phyloP scores from a whole-genome alignment of 1,284 basidiomycete species.

The Cryptococcus sp. region DNA sequence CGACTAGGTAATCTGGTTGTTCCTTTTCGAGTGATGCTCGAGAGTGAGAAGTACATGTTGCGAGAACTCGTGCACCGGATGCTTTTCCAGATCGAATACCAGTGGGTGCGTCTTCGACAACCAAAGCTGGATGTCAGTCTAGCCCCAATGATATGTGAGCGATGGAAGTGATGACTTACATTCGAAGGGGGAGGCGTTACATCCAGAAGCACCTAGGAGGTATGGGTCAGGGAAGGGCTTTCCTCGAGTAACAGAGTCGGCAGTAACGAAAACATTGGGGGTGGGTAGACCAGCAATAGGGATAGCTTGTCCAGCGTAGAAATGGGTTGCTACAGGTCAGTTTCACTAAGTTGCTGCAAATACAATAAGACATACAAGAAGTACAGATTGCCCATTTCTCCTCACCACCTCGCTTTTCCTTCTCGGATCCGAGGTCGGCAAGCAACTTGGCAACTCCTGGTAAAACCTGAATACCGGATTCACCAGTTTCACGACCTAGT shows the following conservation, averaged over 20 bases:
- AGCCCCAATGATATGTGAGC: background rate
- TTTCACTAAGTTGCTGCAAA: background rate
- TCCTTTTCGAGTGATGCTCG: constrained; percentile 47
- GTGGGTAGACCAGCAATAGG: constrained; percentile 46
- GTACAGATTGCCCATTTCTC: constrained; percentile 49
- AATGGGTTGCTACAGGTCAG: constrained; percentile 36
- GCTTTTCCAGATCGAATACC: constrained; percentile 50
- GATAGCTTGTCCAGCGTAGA: constrained; percentile 48
- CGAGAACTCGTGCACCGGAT: constrained; percentile 48
- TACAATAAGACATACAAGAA: constrained; percentile 23
- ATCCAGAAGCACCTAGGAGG: constrained; percentile 48
- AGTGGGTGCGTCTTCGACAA: constrained; percentile 51
- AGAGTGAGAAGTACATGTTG: constrained; percentile 50
- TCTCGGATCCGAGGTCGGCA: constrained; percentile 33
- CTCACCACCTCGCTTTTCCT: constrained; percentile 34
- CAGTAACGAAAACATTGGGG: constrained; percentile 49
- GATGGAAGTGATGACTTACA: constrained; percentile 14
- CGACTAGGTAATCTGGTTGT: constrained; percentile 49
- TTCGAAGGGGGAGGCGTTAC: constrained; percentile 44
- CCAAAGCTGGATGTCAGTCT: constrained; percentile 26
- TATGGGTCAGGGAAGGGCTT: constrained; percentile 53
- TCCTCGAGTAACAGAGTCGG: constrained; percentile 49
- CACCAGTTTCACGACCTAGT: constrained; percentile 30
- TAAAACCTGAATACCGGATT: constrained; percentile 44
- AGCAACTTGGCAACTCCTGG: constrained; percentile 45